Percentiles rank a stretch among this genome's conserved stretches.
Conservation (phyloP, 2,329 filamentous ascomycete species). For the Sporothrix brasiliensis region DNA sequence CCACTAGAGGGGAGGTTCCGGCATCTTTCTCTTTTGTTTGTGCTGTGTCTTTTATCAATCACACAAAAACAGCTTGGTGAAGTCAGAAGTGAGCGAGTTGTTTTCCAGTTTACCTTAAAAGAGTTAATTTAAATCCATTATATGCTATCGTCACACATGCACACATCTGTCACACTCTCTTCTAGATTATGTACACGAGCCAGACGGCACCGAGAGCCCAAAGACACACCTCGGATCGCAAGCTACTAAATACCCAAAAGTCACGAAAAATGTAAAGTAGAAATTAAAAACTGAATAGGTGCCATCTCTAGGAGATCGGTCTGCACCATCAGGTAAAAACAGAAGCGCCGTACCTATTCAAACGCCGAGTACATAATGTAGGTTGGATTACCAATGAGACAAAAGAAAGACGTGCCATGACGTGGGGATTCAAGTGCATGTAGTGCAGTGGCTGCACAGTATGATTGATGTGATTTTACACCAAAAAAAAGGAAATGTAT, state of each 20-base stretch:
- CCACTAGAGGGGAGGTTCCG: conserved; percentile 27
- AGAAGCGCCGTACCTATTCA: too few relatives aligned
- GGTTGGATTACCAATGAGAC: too few relatives aligned
- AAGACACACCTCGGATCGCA: background rate
- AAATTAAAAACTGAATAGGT: background rate
- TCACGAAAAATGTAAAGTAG: background rate
- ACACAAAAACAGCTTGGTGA: background rate
- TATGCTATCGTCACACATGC: background rate
- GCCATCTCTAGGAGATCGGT: background rate
- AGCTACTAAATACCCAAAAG: background rate
- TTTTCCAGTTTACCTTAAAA: conserved; percentile 10
- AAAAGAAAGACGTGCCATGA: too few relatives aligned
- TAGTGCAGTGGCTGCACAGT: too few relatives aligned
- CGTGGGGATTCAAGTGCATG: too few relatives aligned
- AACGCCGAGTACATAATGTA: too few relatives aligned
- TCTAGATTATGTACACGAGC: background rate
- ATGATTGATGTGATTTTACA: too few relatives aligned
- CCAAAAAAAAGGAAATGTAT: background rate
- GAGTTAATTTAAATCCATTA: conserved; percentile 27
- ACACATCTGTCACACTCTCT: background rate
- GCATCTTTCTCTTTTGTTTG: conserved; percentile 27
- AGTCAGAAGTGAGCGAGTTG: conserved; percentile 28
- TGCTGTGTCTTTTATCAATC: conserved; percentile 15
- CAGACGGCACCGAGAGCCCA: background rate
- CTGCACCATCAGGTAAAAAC: background rate